Conservation (phyloP, 2,329 filamentous ascomycete species). For the Hypoxylon sp. region DNA sequence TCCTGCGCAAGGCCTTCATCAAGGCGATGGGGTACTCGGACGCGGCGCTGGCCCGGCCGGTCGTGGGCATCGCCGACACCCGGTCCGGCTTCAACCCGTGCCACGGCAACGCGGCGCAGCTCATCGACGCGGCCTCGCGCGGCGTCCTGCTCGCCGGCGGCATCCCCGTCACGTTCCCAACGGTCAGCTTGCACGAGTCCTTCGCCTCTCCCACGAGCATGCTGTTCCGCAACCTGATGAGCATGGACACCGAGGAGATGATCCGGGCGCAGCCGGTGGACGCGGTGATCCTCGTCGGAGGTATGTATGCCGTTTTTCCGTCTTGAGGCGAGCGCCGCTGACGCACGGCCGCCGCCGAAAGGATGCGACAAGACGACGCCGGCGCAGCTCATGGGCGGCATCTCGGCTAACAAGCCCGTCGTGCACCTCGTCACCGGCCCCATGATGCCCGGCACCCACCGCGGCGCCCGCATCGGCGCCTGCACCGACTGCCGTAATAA, state of each 20-base stretch:
- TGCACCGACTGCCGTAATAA: constrained; percentile 79
- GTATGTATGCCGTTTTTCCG: constrained; percentile 47
- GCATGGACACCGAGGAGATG: constrained; percentile 84
- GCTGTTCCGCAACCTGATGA: constrained; percentile 78
- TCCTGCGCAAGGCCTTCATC: constrained; percentile 79
- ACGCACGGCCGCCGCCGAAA: too few species aligned
- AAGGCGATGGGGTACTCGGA: constrained; percentile 78
- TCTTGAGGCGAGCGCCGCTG: neutral
- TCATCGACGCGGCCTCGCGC: constrained; percentile 74
- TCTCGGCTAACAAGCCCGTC: constrained; percentile 76
- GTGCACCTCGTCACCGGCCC: constrained; percentile 74
- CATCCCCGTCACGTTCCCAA: constrained; percentile 75
- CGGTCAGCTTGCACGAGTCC: constrained; percentile 74
- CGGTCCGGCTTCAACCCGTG: constrained; percentile 78
- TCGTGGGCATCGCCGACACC: constrained; percentile 79
- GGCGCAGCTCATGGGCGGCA: constrained; percentile 77
- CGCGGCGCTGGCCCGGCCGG: constrained; percentile 72
- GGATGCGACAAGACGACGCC: constrained; percentile 79
- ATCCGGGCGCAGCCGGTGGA: constrained; percentile 75
- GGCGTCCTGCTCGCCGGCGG: constrained; percentile 73
- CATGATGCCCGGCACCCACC: constrained; percentile 76
- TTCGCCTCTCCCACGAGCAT: constrained; percentile 77
- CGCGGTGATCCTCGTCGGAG: constrained; percentile 71
- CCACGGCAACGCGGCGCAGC: constrained; percentile 74
- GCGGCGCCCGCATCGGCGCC: constrained; percentile 70